Conservation (phyloP, 805 yeast genomes). For the Cephaloascus fragrans region DNA sequence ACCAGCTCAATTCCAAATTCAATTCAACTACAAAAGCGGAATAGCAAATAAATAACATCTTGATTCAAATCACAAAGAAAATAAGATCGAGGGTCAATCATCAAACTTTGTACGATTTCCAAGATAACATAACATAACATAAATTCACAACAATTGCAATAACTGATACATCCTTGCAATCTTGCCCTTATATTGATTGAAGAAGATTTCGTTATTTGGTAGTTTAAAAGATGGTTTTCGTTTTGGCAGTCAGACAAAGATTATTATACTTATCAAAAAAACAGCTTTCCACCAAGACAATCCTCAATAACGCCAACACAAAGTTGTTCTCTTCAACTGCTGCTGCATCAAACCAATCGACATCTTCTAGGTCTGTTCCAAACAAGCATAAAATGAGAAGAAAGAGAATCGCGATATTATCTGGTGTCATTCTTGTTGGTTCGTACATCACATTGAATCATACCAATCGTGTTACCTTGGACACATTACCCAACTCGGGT, state of each 20-base stretch:
- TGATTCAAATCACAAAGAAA: no score
- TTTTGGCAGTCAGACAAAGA: constrained; percentile 12
- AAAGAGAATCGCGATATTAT: constrained; percentile 14
- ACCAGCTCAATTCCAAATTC: no score
- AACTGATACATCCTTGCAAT: no score
- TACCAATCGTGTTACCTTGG: constrained; percentile 13
- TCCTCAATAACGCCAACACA: background rate
- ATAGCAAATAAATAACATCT: no score
- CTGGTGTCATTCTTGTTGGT: constrained; percentile 20
- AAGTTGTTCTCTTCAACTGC: background rate
- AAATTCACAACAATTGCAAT: no score
- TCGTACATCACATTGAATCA: constrained; percentile 18
- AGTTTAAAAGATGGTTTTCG: constrained; percentile 12
- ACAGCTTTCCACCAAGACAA: constrained; percentile 5
- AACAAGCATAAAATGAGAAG: background rate
- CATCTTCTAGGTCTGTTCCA: background rate
- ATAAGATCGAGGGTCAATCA: no score
- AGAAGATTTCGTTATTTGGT: no score
- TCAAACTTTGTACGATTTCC: no score
- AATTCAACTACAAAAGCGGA: no score
- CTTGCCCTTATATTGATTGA: no score
- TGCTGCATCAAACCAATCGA: background rate
- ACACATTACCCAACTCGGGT: constrained; percentile 10
- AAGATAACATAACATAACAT: no score
- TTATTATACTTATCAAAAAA: constrained; percentile 8